Conservation (phyloP, 371 early-diverging fungal genomes). For the Saksenaea oblongispora region DNA sequence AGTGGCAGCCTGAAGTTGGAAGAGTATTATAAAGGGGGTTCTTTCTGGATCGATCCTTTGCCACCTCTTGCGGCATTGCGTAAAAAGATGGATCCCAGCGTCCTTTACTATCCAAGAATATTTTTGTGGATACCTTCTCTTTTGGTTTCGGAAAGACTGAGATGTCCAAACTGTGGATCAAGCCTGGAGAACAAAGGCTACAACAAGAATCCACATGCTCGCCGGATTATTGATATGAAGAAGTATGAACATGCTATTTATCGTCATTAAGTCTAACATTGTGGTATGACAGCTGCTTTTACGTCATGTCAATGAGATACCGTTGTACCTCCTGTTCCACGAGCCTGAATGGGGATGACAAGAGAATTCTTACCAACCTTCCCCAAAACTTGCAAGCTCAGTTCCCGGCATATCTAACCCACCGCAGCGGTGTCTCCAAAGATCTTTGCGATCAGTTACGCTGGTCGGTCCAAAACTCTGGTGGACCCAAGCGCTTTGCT, state of each 20-base stretch:
- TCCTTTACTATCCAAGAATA: conserved; percentile 3
- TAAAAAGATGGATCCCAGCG: not conserved
- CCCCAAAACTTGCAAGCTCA: not conserved
- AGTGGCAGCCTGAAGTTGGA: no score
- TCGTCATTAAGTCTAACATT: not conserved
- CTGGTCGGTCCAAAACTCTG: no score
- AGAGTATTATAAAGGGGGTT: no score
- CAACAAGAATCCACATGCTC: conserved; percentile 7
- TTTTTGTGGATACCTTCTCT: conserved; percentile 8
- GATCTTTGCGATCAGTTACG: no score
- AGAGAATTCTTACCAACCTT: not conserved
- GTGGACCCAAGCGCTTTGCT: no score
- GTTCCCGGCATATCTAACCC: not conserved
- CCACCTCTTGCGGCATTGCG: no score
- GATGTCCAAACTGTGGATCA: conserved; percentile 2
- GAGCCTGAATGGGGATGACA: not conserved
- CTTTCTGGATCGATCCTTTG: no score
- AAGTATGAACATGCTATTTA: not conserved
- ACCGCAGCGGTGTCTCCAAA: not conserved
- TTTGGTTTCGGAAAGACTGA: not conserved
- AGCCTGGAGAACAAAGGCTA: not conserved
- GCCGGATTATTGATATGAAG: conserved; percentile 6
- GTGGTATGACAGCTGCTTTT: conserved; percentile 7
- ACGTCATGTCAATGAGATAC: conserved; percentile 18
- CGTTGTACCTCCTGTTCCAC: not conserved